Conservation (phyloP, 352 stramenopile genomes). For the Pythium dissotocum region DNA sequence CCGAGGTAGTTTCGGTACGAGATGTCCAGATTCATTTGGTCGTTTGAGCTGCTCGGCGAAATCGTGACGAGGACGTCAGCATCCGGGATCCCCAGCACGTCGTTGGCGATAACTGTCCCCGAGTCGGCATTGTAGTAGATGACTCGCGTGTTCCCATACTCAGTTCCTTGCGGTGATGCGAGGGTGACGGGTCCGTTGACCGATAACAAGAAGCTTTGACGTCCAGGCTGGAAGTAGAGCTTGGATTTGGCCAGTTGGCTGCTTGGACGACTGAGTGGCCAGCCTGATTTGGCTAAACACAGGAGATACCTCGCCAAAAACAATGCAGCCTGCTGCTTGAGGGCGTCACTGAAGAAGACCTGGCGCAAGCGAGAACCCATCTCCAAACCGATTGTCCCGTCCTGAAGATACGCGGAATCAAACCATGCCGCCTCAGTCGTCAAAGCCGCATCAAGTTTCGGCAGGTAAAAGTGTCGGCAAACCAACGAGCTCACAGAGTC, state of each 20-base stretch:
- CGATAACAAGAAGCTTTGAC: neutral
- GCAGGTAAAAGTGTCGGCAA: neutral
- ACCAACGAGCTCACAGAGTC: neutral
- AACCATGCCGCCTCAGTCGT: neutral
- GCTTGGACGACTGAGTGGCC: neutral
- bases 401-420: neutral
- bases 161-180: neutral
- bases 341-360: neutral
- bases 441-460: neutral
- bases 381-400: neutral
- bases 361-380: neutral
- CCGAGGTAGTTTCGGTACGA: neutral
- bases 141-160: neutral
- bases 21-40: neutral
- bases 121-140: neutral
- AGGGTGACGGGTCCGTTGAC: neutral
- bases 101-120: neutral
- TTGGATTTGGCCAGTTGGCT: neutral
- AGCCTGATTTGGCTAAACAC: slow-evolving; percentile 1
- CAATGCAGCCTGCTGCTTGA: neutral
- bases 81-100: neutral
- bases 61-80: neutral
- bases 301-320: neutral
- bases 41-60: neutral
- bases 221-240: neutral